These are phyloP conservation scores for Amorphotheca resinae DNA, from an alignment of 495 filamentous ascomycete species.

Conservation along the genomic window DNA sequence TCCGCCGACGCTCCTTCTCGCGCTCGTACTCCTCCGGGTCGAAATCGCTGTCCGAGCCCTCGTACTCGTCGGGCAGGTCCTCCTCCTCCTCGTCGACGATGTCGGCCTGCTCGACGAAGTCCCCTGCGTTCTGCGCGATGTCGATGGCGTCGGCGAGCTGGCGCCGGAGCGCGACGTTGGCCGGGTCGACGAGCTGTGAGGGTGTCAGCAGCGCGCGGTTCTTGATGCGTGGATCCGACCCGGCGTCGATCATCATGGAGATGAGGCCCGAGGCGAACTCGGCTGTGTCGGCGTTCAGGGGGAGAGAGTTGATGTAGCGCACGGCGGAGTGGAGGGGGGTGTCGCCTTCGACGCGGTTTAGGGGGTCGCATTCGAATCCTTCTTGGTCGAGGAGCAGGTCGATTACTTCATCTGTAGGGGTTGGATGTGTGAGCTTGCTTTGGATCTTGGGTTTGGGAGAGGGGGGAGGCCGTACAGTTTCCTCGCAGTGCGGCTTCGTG, in stretches of 20 bases:
- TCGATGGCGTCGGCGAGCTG: slow-evolving; percentile 71
- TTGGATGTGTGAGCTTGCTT: background rate
- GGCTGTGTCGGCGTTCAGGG: slow-evolving; percentile 32
- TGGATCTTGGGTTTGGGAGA: background rate
- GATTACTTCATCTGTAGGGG: slow-evolving; percentile 63
- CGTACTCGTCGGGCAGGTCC: slow-evolving; percentile 19
- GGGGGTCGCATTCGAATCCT: slow-evolving; percentile 85
- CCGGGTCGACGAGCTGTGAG: slow-evolving; percentile 56
- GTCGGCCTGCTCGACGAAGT: slow-evolving; percentile 37
- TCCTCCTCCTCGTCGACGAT: slow-evolving; percentile 22
- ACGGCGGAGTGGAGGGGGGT: slow-evolving; percentile 86
- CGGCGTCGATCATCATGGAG: slow-evolving; percentile 87
- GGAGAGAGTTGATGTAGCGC: slow-evolving; percentile 59
- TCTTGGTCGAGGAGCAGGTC: slow-evolving; percentile 89
- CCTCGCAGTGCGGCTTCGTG: slow-evolving; percentile 81
- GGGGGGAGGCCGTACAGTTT: slow-evolving; percentile 49
- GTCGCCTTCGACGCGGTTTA: slow-evolving; percentile 69
- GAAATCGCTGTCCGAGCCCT: slow-evolving; percentile 22
- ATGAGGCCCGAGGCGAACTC: slow-evolving; percentile 58
- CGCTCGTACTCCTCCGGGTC: slow-evolving; percentile 17
- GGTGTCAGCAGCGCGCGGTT: slow-evolving; percentile 64
- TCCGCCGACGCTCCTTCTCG: too few species aligned
- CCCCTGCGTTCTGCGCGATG: slow-evolving; percentile 36
- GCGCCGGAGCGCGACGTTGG: slow-evolving; percentile 54
- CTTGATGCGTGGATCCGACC: slow-evolving; percentile 59